phyloP scores from a whole-genome alignment of 225 moss, liverwort and hornwort species.

The Asterella californica region DNA sequence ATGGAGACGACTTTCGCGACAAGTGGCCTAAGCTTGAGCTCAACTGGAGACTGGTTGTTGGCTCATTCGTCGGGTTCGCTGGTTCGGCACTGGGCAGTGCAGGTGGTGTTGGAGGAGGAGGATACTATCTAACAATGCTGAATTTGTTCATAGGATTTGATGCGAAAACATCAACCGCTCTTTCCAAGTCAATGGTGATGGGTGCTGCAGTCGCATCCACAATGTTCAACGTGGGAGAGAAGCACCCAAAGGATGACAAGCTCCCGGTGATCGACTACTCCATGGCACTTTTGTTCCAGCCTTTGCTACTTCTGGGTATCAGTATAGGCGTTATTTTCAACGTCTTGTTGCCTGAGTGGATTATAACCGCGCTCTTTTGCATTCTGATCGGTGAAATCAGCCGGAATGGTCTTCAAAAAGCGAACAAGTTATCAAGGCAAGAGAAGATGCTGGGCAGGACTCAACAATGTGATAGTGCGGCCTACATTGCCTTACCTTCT shows the following conservation, averaged over 20 bases:
- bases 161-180: slow-evolving; percentile 35
- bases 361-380: slow-evolving; percentile 21
- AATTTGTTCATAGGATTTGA: slow-evolving; percentile 36
- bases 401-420: slow-evolving; percentile 3
- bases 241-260: slow-evolving; percentile 24
- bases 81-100: slow-evolving; percentile 38
- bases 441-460: neutral
- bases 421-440: neutral
- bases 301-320: slow-evolving; percentile 36
- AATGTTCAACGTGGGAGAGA: slow-evolving; percentile 22
- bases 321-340: slow-evolving; percentile 37
- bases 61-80: slow-evolving; percentile 24
- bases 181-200: slow-evolving; percentile 40
- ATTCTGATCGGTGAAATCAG: slow-evolving; percentile 14
- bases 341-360: slow-evolving; percentile 31
- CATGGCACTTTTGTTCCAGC: slow-evolving; percentile 32
- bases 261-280: slow-evolving; percentile 29
- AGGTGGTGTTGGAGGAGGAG: slow-evolving; percentile 40
- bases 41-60: slow-evolving; percentile 25
- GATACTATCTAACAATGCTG: slow-evolving; percentile 37
- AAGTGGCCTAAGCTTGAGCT: slow-evolving; percentile 31
- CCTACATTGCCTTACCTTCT: slow-evolving; percentile 10
- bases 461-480: neutral
- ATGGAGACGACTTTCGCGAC: neutral
- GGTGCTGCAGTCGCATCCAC: slow-evolving; percentile 25